phyloP scores from a whole-genome alignment of 1,139 yeast species.

The Sugiyamaella neomexicana region DNA sequence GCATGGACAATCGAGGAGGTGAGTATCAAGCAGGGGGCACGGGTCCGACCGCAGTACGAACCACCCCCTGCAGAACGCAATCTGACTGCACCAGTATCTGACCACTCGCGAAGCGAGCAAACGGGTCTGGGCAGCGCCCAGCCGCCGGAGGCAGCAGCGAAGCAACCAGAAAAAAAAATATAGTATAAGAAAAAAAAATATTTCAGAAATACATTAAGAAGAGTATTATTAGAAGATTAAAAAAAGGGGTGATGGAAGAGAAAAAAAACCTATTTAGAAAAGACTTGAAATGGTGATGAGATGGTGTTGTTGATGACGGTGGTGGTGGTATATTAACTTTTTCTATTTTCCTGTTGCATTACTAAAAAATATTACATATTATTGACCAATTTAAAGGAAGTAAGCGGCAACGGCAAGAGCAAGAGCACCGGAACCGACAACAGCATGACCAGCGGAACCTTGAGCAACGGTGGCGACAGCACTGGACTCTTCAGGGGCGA shows the following conservation, averaged over 20 bases:
- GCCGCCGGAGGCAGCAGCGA: not conserved
- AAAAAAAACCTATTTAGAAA: not conserved
- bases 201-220: not conserved
- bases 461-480: slow-evolving; percentile 27
- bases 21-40: too few species aligned
- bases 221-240: not conserved
- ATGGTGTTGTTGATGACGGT: not conserved
- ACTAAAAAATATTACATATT: slow-evolving; percentile 12
- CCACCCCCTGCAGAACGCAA: not conserved
- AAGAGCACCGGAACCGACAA: slow-evolving; percentile 41
- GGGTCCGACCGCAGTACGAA: too few species aligned
- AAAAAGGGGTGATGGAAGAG: not conserved
- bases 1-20: too few species aligned
- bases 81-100: too few species aligned
- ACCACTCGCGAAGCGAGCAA: not conserved
- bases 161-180: not conserved
- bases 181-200: slow-evolving; percentile 6
- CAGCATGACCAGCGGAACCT: slow-evolving; percentile 37
- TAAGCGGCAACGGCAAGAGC: slow-evolving; percentile 43
- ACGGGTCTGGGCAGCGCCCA: slow-evolving; percentile 1
- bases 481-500: slow-evolving; percentile 24
- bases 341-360: slow-evolving; percentile 14
- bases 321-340: slow-evolving; percentile 12
- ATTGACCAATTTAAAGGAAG: slow-evolving; percentile 40
- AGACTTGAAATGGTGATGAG: too few species aligned